Evolutionary conservation across 768 basidiomycete genomes (phyloP), one percentile per base, ranked within the genome.

Genomic region (Lactarius akahatsu): DNA sequence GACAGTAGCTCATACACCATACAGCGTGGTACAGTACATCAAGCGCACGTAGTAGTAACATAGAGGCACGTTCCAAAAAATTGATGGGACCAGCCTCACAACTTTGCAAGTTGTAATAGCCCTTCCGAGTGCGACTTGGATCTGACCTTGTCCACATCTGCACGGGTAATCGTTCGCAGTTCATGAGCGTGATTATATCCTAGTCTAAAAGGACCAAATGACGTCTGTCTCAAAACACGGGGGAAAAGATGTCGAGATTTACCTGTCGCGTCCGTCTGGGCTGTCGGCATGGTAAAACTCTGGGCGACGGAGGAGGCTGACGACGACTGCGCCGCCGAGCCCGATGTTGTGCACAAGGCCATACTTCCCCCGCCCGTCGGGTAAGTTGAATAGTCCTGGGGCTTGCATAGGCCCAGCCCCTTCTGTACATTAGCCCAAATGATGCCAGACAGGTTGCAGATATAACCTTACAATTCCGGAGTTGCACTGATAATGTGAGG

Each of bases 351-450:
- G 92, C 11, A 91, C 86, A 13, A 95, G 79, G 4, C 90, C 91
- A 69, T 83, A 91, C 76, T 91, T 92, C 2, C 90, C 90, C 38
- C 86, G 86, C 70, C 80, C 80, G 73, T 91, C 90, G 2, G 80
- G 50, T 0, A 30, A 3, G 30, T 30, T 3, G 70, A 92, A 90
- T 55, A 93, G 80, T 10, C 85, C 87, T 1, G 86, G 85, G 2
- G 85, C 89, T 78, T 92, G 91, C 90, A 92, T 90, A 34, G 88
- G 88, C 38, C 91, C 91, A 4, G 90, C 88, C 90, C 89, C 90
- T 89, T 69, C 23, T 28, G 36, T 43, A 26, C 59, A 20, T 38
- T 23, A 43, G 52, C 30, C 26, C 30, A 13, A 45, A 41, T 26
- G 16, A 58, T 11, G 18, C 50, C 34, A 26, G 23, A 15, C 9